Conservation (phyloP, 2,329 filamentous ascomycete species). For the Tolypocladium inflatum region DNA sequence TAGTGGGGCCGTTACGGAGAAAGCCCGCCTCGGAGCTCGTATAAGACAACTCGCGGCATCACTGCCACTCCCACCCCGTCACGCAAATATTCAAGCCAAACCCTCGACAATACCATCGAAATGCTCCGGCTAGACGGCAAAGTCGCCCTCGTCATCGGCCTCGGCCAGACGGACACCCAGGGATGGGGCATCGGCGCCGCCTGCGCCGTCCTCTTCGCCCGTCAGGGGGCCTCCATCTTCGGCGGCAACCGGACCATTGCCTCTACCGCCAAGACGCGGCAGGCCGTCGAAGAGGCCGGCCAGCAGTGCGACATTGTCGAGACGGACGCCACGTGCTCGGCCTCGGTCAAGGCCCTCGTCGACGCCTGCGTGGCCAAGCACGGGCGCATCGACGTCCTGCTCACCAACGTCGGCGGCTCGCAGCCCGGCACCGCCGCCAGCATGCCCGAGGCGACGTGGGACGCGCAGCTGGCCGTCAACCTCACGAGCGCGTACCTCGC, state of each 20-base stretch:
- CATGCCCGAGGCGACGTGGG: not conserved
- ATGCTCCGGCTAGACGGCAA: slow-evolving; percentile 31
- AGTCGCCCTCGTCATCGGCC: slow-evolving; percentile 34
- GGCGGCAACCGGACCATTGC: not conserved
- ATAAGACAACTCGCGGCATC: not conserved
- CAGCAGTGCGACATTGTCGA: not conserved
- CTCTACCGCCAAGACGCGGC: not conserved
- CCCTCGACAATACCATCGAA: too few species aligned
- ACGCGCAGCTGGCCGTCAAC: not conserved
- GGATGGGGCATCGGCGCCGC: slow-evolving; percentile 43
- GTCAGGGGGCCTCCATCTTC: not conserved
- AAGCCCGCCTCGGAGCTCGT: not conserved
- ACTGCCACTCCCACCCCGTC: not conserved
- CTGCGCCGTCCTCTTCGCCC: slow-evolving; percentile 26
- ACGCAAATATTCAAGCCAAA: not conserved
- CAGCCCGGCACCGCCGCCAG: slow-evolving; percentile 41
- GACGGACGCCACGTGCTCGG: not conserved
- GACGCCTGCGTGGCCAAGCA: slow-evolving; percentile 40
- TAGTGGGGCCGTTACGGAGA: not conserved
- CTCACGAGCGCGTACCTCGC: not conserved
- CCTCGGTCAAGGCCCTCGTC: slow-evolving; percentile 23
- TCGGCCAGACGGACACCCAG: slow-evolving; percentile 31
- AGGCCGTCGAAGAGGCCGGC: not conserved
- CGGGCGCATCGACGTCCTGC: slow-evolving; percentile 47
- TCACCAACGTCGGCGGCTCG: slow-evolving; percentile 51